Conservation (phyloP, 331 rosid species). For the Erythrophleum ivorense region DNA sequence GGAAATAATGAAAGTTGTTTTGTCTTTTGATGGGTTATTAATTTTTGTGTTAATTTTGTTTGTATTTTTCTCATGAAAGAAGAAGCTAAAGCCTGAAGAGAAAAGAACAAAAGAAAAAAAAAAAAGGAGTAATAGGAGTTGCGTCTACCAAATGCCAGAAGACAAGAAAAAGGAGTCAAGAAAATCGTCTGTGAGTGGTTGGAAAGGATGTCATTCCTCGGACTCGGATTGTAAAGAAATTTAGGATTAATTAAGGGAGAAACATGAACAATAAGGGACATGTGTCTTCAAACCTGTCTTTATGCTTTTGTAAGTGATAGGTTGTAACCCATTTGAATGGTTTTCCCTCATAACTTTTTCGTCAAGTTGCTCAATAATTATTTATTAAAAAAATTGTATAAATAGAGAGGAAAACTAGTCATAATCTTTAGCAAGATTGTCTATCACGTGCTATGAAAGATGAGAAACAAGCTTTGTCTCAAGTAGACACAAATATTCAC, state of each 20-base stretch:
- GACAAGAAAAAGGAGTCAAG: slow-evolving; percentile 39
- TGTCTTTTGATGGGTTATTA: background rate
- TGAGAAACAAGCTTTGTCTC: no score
- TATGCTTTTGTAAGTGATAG: no score
- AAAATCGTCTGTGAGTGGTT: slow-evolving; percentile 50
- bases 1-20: slow-evolving; percentile 3
- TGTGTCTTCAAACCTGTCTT: no score
- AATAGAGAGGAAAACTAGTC: no score
- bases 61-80: slow-evolving; percentile 29
- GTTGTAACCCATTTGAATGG: no score
- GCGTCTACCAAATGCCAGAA: slow-evolving; percentile 36
- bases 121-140: slow-evolving; percentile 17
- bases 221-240: background rate
- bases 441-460: no score
- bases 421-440: no score
- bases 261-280: background rate
- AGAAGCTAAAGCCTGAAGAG: slow-evolving; percentile 8
- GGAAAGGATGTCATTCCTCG: slow-evolving; percentile 34
- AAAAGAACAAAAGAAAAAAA: no score
- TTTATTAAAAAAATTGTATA: no score
- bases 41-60: background rate
- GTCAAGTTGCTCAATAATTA: no score
- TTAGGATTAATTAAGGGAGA: background rate
- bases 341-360: no score
- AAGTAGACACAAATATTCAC: background rate